phyloP scores from a whole-genome alignment of 192 early-diverging fungal genomes.

The Coemansia sp. region DNA sequence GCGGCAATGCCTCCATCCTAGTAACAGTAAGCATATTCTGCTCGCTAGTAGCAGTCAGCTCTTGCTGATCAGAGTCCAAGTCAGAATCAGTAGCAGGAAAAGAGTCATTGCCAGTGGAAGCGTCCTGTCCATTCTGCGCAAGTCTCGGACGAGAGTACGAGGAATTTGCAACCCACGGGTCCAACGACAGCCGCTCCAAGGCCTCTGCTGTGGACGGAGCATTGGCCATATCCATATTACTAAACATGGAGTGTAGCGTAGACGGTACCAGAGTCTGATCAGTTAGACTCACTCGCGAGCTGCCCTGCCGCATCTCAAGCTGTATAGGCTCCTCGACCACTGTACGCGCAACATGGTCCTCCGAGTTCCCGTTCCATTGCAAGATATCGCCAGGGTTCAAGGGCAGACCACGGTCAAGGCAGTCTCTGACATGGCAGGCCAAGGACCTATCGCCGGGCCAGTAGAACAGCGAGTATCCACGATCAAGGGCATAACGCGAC shows the following conservation, averaged over 20 bases:
- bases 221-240: conserved; percentile 9
- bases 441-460: conserved; percentile 62
- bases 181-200: conserved; percentile 37
- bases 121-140: neutral
- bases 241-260: conserved; percentile 17
- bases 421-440: conserved; percentile 70
- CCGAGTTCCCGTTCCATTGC: conserved; percentile 27
- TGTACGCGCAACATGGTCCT: conserved; percentile 22
- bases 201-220: conserved; percentile 31
- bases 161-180: neutral
- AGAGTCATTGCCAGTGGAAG: neutral
- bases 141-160: neutral
- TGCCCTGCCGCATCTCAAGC: neutral
- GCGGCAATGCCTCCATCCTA: conserved; percentile 14
- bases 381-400: conserved; percentile 18
- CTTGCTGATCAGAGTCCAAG: neutral
- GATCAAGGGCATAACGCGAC: conserved; percentile 32
- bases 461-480: conserved; percentile 36
- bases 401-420: conserved; percentile 69
- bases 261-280: conserved; percentile 47
- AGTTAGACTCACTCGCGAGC: conserved; percentile 17
- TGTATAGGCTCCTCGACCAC: conserved; percentile 18
- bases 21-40: neutral
- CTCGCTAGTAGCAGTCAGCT: neutral
- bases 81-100: too few relatives aligned